Evolutionary conservation across 176 grass and related monocot genomes (phyloP).

Genomic region (Juncus inflexus): DNA sequence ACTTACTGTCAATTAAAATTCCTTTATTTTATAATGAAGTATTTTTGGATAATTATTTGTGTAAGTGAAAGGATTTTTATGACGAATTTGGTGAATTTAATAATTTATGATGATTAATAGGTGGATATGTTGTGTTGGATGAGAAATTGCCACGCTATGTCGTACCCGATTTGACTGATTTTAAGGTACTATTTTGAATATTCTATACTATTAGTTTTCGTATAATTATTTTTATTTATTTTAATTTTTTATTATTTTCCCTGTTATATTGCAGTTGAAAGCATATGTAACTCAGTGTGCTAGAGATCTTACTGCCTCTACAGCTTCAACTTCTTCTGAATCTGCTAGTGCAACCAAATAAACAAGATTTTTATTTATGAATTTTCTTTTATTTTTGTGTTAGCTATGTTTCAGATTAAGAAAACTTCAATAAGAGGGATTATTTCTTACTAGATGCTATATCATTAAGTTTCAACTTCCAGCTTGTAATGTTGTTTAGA

Average conservation of each 20-base stretch:
- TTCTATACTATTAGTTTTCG: too few relatives aligned
- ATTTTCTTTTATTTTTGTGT: neutral
- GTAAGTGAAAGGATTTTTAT: conserved; percentile 9
- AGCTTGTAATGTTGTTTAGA: neutral
- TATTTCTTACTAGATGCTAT: neutral
- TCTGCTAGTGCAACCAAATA: conserved; percentile 50
- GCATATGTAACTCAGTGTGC: conserved; percentile 73
- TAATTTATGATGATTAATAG: conserved; percentile 25
- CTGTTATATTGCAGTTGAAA: conserved; percentile 55
- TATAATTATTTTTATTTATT: too few relatives aligned
- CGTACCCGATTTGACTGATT: conserved; percentile 80
- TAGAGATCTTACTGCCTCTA: conserved; percentile 34
- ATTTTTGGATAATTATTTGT: neutral
- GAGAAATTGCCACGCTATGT: conserved; percentile 82
- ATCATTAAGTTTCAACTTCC: neutral
- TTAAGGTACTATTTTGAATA: conserved; percentile 53
- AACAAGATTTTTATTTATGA: conserved; percentile 10
- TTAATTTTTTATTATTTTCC: too few relatives aligned
- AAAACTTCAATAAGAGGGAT: conserved; percentile 2
- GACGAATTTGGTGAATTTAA: conserved; percentile 15
- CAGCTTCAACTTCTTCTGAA: conserved; percentile 48
- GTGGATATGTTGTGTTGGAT: conserved; percentile 92
- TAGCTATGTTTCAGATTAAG: neutral
- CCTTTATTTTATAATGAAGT: neutral
- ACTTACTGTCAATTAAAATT: too few relatives aligned